phyloP scores from a whole-genome alignment of 768 basidiomycete species.

The Cystobasidium tubakii region DNA sequence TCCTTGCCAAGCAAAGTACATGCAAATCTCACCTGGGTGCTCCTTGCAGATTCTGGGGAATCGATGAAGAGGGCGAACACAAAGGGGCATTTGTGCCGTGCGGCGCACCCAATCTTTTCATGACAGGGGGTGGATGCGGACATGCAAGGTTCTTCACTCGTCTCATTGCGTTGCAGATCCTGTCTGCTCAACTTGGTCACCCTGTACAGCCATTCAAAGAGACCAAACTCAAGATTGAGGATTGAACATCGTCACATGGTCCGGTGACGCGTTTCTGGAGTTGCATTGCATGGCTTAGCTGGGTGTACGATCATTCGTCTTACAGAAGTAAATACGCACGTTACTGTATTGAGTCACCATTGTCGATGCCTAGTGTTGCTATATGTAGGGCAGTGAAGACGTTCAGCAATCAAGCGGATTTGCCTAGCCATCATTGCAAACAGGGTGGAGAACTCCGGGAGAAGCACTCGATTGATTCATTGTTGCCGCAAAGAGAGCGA shows the following conservation, averaged over 20 bases:
- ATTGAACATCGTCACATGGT: too few relatives aligned
- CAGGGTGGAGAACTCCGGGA: too few relatives aligned
- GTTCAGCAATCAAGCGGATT: too few relatives aligned
- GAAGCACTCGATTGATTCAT: neutral
- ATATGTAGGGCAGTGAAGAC: too few relatives aligned
- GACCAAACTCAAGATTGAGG: neutral
- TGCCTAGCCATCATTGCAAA: too few relatives aligned
- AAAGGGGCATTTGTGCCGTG: neutral
- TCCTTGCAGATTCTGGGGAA: neutral
- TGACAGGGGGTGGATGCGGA: conserved; percentile 7
- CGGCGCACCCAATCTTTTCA: conserved; percentile 9
- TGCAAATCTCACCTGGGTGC: neutral
- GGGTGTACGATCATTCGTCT: too few relatives aligned
- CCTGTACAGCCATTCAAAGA: conserved; percentile 4
- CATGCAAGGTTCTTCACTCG: conserved; percentile 12
- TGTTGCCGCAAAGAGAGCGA: neutral
- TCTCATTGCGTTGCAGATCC: conserved; percentile 1
- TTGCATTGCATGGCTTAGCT: too few relatives aligned
- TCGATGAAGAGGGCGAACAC: conserved; percentile 7
- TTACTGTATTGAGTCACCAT: too few relatives aligned
- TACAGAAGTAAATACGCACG: too few relatives aligned
- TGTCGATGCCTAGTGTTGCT: too few relatives aligned
- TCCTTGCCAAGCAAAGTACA: neutral
- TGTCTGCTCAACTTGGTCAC: conserved; percentile 1
- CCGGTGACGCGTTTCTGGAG: too few relatives aligned